Evolutionary conservation across 805 yeast genomes (phyloP).

Genomic region (Helenozyma rhizophorensis): DNA sequence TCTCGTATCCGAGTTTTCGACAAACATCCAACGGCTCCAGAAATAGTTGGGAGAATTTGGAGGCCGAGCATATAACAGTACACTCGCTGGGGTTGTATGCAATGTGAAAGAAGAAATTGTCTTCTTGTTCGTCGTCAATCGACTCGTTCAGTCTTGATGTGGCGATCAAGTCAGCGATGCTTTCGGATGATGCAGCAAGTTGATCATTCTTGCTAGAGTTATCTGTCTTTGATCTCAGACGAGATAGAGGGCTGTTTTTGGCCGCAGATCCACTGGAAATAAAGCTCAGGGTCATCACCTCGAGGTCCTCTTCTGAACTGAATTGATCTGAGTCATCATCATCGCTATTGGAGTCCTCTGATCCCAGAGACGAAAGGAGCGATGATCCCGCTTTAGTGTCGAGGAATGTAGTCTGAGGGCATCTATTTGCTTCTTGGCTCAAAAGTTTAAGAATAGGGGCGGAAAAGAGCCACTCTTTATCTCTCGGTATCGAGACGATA

Average conservation of each 20-base stretch:
- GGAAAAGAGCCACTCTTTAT: constrained; percentile 49
- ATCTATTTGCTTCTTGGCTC: constrained; percentile 26
- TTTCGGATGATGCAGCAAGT: too few species aligned
- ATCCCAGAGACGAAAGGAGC: too few species aligned
- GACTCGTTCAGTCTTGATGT: constrained; percentile 9
- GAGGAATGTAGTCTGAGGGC: constrained; percentile 4
- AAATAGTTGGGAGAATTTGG: constrained; percentile 35
- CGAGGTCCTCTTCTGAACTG: constrained; percentile 2
- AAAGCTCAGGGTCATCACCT: constrained; percentile 4
- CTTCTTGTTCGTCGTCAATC: constrained; percentile 25
- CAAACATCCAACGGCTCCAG: constrained; percentile 34
- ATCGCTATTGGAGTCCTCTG: too few species aligned
- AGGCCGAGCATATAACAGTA: constrained; percentile 50
- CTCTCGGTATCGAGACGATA: constrained; percentile 50
- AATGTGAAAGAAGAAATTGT: constrained; percentile 50
- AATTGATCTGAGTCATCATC: constrained; percentile 3
- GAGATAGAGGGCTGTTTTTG: constrained; percentile 2
- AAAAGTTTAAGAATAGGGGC: constrained; percentile 48
- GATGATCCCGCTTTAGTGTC: constrained; percentile 12
- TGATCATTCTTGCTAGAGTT: constrained; percentile 25
- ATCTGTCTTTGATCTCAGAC: constrained; percentile 14
- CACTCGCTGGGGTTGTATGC: constrained; percentile 63
- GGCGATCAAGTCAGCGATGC: background rate
- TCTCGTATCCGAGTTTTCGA: constrained; percentile 24
- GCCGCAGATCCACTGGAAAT: constrained; percentile 1